Conservation (phyloP, 1,139 yeast genomes). For the Nadsonia starkeyi-henricii region DNA sequence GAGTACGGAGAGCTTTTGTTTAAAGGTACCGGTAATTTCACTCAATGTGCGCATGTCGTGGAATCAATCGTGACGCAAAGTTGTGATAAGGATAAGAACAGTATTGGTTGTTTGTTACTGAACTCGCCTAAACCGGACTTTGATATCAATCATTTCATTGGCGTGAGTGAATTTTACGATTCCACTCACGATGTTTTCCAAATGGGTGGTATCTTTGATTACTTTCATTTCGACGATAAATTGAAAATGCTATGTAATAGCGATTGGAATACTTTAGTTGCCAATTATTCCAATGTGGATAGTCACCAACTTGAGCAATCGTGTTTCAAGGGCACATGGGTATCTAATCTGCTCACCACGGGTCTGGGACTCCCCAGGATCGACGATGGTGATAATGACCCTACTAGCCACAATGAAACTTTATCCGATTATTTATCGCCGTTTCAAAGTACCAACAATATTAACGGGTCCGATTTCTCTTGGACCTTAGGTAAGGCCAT, state of each 20-base stretch:
- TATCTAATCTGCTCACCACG: constrained; percentile 52
- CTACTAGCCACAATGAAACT: neutral
- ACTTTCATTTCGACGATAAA: constrained; percentile 27
- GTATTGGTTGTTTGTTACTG: constrained; percentile 18
- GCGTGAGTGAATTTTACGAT: constrained; percentile 78
- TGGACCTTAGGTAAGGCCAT: constrained; percentile 82
- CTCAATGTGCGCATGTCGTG: constrained; percentile 3
- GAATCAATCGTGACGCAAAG: constrained; percentile 3
- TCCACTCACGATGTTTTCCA: constrained; percentile 38
- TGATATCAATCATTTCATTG: constrained; percentile 52
- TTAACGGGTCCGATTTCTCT: constrained; percentile 54
- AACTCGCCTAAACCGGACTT: constrained; percentile 60
- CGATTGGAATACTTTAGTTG: constrained; percentile 25
- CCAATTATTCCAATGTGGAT: constrained; percentile 19
- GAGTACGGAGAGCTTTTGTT: constrained; percentile 8
- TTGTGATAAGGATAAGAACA: constrained; percentile 21
- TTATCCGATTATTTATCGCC: constrained; percentile 21
- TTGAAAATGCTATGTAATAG: constrained; percentile 35
- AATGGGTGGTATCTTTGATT: constrained; percentile 27
- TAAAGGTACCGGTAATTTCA: constrained; percentile 9
- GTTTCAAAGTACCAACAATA: constrained; percentile 45
- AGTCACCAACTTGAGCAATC: constrained; percentile 28
- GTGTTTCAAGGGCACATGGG: constrained; percentile 64
- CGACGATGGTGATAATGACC: constrained; percentile 3
- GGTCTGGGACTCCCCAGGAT: constrained; percentile 54